Evolutionary conservation across 371 early-diverging fungal genomes (phyloP), one percentile per base, ranked within the genome.

Genomic region (Capillidium rhysosporum): DNA sequence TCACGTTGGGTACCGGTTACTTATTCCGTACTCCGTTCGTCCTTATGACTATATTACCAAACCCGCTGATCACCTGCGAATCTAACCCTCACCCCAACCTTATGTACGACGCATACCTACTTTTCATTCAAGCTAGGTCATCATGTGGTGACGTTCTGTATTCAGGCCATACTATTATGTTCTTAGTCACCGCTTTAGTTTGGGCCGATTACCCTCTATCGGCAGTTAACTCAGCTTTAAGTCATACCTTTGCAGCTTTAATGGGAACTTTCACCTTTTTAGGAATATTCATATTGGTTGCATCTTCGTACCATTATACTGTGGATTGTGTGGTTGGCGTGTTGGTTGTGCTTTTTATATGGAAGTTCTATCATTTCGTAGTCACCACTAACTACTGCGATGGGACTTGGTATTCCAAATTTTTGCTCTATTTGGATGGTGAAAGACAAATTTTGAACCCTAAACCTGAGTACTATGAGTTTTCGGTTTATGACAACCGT

Each of bases 101-200:
- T 9, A 7, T 49, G 4, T 8, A 9, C 9, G 38, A 49, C 38
- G 23, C 38, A 2, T 8, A 34, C 14, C n/a, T 18, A 8, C 7
- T 49, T 8, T 20, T 49, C 18, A 9, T 49, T 30, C 51, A 49
- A 24, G 18, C 3, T 9, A 49, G 38, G 24, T 5, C 14, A n/a
- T 31, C 51, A 20, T 49, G 51, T 23, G 51, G 51, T 18, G 51
- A 49, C 24, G 14, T 49, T 14, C 5, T 49, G 34, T 49, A 34
- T 29, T 49, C 51, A 1, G 51, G 51, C 29, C 51, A 49, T 38
- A 49, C 51, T 24, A 38, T 49, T 38, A 49, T 49, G 34, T 49
- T 31, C 24, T 34, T 31, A 16, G 14, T 25, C 14, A 18, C 51
- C 8, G 8, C 34, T 2, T 25, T 49, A 9, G 34, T 49, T 29